phyloP scores from a whole-genome alignment of 352 stramenopile species.

The Phytopythium helicoides region DNA sequence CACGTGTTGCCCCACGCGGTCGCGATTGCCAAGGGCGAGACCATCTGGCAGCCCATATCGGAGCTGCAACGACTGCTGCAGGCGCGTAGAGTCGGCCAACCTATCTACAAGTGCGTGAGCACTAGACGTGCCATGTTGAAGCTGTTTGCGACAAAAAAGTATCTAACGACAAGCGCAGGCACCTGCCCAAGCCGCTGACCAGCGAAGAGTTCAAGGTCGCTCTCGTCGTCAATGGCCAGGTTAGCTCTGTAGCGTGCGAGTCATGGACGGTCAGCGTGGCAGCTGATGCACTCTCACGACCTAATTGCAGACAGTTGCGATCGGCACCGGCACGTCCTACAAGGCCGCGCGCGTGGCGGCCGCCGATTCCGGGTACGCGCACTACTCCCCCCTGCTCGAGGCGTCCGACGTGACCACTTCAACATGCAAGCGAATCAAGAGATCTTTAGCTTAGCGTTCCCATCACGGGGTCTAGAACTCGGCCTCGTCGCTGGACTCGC shows the following conservation, averaged over 20 bases:
- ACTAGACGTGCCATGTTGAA: neutral
- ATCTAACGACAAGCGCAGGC: slow-evolving; percentile 20
- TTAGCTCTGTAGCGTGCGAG: too few relatives aligned
- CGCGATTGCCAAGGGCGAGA: slow-evolving; percentile 47
- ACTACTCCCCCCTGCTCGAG: slow-evolving; percentile 34
- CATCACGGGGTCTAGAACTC: slow-evolving; percentile 58
- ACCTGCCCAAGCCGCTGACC: slow-evolving; percentile 43
- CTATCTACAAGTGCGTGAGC: slow-evolving; percentile 57
- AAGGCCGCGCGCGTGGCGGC: slow-evolving; percentile 54
- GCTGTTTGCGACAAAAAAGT: neutral
- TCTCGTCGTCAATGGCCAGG: slow-evolving; percentile 65
- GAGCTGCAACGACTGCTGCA: slow-evolving; percentile 74
- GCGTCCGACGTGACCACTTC: neutral
- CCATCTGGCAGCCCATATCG: slow-evolving; percentile 53
- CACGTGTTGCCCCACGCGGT: slow-evolving; percentile 58
- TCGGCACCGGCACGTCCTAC: slow-evolving; percentile 48
- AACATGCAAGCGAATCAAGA: too few relatives aligned
- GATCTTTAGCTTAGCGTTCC: neutral
- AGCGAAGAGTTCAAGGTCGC: slow-evolving; percentile 48
- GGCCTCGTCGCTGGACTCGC: slow-evolving; percentile 79
- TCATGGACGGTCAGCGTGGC: too few relatives aligned
- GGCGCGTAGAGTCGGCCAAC: slow-evolving; percentile 56
- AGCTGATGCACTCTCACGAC: neutral
- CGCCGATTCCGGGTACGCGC: slow-evolving; percentile 46
- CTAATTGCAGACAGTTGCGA: slow-evolving; percentile 36